A percentile compares a stretch with the other conserved stretches of the same genome.
Evolutionary conservation across 1,284 basidiomycete species (phyloP).

Genomic region (Trametes polyzona): DNA sequence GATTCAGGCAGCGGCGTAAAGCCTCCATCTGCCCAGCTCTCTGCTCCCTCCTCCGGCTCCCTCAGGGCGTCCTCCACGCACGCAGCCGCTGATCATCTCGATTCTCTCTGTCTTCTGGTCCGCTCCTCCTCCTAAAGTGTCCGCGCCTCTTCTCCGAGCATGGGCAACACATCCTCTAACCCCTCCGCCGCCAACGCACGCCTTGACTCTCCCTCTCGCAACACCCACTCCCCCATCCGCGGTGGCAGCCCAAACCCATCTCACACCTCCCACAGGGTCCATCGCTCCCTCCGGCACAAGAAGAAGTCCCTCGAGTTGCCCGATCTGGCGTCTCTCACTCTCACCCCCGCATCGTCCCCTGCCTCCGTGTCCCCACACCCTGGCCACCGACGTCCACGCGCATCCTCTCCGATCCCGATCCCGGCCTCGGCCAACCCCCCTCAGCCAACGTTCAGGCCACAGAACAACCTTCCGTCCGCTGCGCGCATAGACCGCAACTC

Average conservation of each 20-base stretch:
- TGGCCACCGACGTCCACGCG: conserved; percentile 43
- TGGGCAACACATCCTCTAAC: conserved; percentile 41
- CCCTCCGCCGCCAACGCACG: conserved; percentile 27
- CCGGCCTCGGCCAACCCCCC: conserved; percentile 50
- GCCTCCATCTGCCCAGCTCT: conserved; percentile 12
- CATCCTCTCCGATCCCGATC: conserved; percentile 47
- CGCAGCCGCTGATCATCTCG: conserved; percentile 25
- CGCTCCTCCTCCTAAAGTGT: conserved; percentile 16
- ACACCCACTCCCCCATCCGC: conserved; percentile 30
- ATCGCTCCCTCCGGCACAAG: conserved; percentile 64
- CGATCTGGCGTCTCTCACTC: conserved; percentile 68
- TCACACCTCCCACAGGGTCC: conserved; percentile 36
- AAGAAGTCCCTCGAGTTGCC: conserved; percentile 78
- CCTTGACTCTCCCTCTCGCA: conserved; percentile 28
- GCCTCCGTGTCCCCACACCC: conserved; percentile 46
- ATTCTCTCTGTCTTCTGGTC: conserved; percentile 18
- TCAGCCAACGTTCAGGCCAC: conserved; percentile 35
- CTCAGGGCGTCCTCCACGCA: conserved; percentile 1
- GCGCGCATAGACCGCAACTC: conserved; percentile 35
- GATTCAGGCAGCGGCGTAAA: conserved; percentile 14
- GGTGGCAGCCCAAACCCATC: conserved; percentile 33
- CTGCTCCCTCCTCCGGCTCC: conserved; percentile 4
- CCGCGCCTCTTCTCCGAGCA: conserved; percentile 30
- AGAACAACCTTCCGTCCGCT: conserved; percentile 39
- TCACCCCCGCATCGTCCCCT: conserved; percentile 48